These are phyloP conservation scores for Hypoxylon sp. DNA, from an alignment of 2,329 filamentous ascomycete genomes.

Conservation along the genomic window DNA sequence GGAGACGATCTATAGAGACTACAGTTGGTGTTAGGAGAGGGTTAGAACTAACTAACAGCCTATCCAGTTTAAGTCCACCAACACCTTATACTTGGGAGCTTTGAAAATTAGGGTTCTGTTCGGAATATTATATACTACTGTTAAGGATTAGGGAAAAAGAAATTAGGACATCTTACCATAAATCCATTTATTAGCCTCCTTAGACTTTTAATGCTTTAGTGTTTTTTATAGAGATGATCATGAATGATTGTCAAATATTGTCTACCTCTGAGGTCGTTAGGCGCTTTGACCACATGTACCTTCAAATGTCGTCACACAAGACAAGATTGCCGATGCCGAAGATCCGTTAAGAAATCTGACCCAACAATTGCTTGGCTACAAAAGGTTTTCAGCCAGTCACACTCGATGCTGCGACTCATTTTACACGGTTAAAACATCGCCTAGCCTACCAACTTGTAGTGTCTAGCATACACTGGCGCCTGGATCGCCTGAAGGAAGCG, in stretches of 20 bases:
- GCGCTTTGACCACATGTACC: not conserved
- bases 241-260: not conserved
- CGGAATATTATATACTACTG: not conserved
- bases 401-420: not conserved
- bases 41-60: not conserved
- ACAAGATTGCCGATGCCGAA: not conserved
- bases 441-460: not conserved
- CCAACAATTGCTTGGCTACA: not conserved
- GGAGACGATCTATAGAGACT: not conserved
- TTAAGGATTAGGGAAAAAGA: not conserved
- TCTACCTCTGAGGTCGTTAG: not conserved
- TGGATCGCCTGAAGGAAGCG: not conserved
- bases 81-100: not conserved
- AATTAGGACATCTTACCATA: not conserved
- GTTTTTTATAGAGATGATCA: not conserved
- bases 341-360: not conserved
- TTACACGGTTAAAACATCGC: not conserved
- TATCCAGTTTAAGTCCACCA: not conserved
- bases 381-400: not conserved
- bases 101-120: not conserved
- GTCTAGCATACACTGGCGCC: constrained; percentile 1
- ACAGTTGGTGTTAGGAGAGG: not conserved
- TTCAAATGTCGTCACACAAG: not conserved
- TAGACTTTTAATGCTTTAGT: not conserved
- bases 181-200: not conserved